Evolutionary conservation across 305 asterid species (phyloP), one percentile per base, ranked within the genome.

Genomic region (Coffea humblotiana): DNA sequence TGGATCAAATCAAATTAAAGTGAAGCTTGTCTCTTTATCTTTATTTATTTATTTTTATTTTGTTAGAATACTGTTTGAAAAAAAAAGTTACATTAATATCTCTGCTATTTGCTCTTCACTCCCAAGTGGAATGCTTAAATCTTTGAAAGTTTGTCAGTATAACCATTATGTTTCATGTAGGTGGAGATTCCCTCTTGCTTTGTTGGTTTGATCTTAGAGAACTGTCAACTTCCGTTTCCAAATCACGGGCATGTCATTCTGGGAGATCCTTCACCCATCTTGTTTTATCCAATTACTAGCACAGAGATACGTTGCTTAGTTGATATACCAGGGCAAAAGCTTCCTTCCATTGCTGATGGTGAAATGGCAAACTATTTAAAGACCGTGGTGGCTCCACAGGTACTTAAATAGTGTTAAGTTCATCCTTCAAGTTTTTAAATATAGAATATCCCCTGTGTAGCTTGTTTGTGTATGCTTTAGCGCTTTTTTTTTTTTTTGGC

Each of bases 311-410:
- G 93, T 21, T 90, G 89, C 75, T 82, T 90, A 82, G 93, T 88
- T 13, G 93, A 90, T 79, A 66, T 90, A 32, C 93, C 90, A 19
- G 93, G 93, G 19, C 86, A 83, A 78, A 90, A 88, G 82, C 88
- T 88, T 35, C 93, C 90, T 71, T 88, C 91, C 68, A 81, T 88
- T 69, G 88, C 90, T 49, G 86, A 80, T 77, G 93, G 93, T 45
- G 88, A 90, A 75, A 88, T 90, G 93, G 84, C 88, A n/a, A 80
- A 84, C 19, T 88, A 87, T 84, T 83, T 90, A 84, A 90, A 87
- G 78, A 83, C 86, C 2, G 63, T 80, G n/a, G 87, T 90, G 63
- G 93, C 88, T 83, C 90, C 93, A 4, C 93, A 90, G 91, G 93
- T 89, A 69, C 21, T 72, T 47, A 8, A 29, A 37, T 8, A 25